Evolutionary conservation across 2,329 filamentous ascomycete species (phyloP), one percentile per base, ranked within the genome.

Genomic region (Metarhizium anisopliae): DNA sequence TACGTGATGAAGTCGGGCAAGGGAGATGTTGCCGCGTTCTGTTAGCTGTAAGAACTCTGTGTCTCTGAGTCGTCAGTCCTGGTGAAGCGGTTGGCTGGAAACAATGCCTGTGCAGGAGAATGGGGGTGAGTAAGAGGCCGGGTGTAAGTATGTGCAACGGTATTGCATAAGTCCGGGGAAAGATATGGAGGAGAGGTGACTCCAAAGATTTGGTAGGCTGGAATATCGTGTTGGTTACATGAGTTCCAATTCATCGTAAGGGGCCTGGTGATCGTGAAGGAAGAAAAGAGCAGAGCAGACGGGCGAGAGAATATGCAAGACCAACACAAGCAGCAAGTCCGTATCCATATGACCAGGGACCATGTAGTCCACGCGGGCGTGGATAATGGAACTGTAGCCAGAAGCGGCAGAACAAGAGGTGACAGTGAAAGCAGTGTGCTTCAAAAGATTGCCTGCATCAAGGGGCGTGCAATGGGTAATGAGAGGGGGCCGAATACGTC

Each of bases 161-260:
- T 59, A 20, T 54, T 13, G 47, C 25, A 18, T 36, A 30, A 47
- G 43, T 8, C 13, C 35, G 36, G 32, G 60, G 58, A 35, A 59
- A 61, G 60, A 49, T 50, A 52, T 51, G 56, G 56, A 62, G 58
- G 57, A 64, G 59, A 63, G 63, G 60, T 66, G 62, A 54, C 59
- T 58, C 60, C 66, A 61, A 47, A 59, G 64, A 64, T 61, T 55
- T 59, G 58, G 65, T 61, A 61, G 60, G 52, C 62, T 35, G 52
- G 40, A 47, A 47, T 58, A 61, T 60, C 50, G 55, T 54, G 52
- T 57, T 51, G 59, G 59, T 61, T 66, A 66, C 61, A 64, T 65
- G 64, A 65, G 66, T 60, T 59, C 54, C 59, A 60, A 60, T 65
- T 60, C 62, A 60, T 50, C 49, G 43, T 50, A 14, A 47, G 42